These are phyloP conservation scores for Globisporangium megalacanthum DNA, from an alignment of 352 stramenopile species.

Conservation along the genomic window DNA sequence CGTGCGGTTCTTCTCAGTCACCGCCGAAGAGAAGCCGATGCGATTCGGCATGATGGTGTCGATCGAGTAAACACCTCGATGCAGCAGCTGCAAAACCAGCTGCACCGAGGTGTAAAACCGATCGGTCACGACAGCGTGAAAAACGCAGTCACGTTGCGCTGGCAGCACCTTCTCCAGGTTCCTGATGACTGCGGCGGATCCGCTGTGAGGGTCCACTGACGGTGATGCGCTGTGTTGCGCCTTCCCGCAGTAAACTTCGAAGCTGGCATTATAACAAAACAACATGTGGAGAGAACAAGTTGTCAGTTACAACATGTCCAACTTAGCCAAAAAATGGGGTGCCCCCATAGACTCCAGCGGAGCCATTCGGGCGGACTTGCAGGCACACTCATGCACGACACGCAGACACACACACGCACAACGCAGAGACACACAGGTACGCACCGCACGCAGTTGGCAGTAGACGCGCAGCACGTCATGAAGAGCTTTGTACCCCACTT, in stretches of 20 bases:
- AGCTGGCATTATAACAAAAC: not conserved
- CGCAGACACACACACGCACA: not conserved
- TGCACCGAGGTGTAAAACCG: too few relatives aligned
- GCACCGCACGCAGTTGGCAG: not conserved
- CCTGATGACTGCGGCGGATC: too few relatives aligned
- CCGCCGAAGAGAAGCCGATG: too few relatives aligned
- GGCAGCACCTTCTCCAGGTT: too few relatives aligned
- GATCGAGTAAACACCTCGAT: too few relatives aligned
- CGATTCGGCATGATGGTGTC: too few relatives aligned
- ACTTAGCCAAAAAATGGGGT: slow-evolving; percentile 1
- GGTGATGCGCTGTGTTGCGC: not conserved
- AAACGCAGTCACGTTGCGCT: too few relatives aligned
- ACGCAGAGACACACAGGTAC: not conserved
- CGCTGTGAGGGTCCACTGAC: not conserved
- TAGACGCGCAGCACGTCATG: not conserved
- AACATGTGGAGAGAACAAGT: not conserved
- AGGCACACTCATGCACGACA: too few relatives aligned
- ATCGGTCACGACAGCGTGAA: too few relatives aligned
- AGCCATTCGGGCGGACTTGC: not conserved
- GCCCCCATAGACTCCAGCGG: too few relatives aligned
- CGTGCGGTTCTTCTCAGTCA: not conserved
- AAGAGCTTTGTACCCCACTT: not conserved
- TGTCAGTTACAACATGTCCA: not conserved
- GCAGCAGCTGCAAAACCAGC: too few relatives aligned
- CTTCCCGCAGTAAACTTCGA: not conserved